A percentile compares a stretch with the other conserved stretches of the same genome.
Conservation (phyloP, 345 rosid genomes). For the Euphorbia lathyris region DNA sequence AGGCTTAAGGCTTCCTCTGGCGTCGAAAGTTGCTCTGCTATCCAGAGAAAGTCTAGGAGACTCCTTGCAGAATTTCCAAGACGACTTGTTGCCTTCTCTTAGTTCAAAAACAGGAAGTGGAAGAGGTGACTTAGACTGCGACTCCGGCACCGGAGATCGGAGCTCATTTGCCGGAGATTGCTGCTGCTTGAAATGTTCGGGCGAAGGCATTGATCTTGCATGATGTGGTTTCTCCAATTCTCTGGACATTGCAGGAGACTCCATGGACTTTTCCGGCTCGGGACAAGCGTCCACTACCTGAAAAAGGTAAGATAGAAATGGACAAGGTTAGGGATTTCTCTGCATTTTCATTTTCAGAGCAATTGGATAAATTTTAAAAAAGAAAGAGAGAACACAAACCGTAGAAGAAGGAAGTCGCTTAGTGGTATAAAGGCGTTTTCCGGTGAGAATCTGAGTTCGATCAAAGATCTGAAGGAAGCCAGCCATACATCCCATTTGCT, state of each 20-base stretch:
- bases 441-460: constrained; percentile 63
- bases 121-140: constrained; percentile 35
- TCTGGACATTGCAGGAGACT: constrained; percentile 31
- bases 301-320: not conserved
- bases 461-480: constrained; percentile 96
- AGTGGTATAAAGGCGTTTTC: constrained; percentile 55
- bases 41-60: constrained; percentile 97
- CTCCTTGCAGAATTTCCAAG: constrained; percentile 87
- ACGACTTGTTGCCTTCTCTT: constrained; percentile 50
- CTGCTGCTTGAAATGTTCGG: constrained; percentile 37
- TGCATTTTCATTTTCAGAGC: constrained; percentile 1
- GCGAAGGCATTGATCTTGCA: constrained; percentile 39
- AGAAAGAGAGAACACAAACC: constrained; percentile 15
- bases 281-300: constrained; percentile 38
- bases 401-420: constrained; percentile 56
- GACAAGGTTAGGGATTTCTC: not conserved
- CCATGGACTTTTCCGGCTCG: constrained; percentile 28
- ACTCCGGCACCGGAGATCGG: constrained; percentile 37
- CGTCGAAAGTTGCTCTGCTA: constrained; percentile 83
- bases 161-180: constrained; percentile 35
- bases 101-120: constrained; percentile 54
- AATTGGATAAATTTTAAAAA: not conserved
- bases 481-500: constrained; percentile 93
- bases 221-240: constrained; percentile 34
- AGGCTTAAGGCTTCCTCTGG: constrained; percentile 78